Conservation (phyloP, 2,329 filamentous ascomycete species). For the Emmonsia crescens region DNA sequence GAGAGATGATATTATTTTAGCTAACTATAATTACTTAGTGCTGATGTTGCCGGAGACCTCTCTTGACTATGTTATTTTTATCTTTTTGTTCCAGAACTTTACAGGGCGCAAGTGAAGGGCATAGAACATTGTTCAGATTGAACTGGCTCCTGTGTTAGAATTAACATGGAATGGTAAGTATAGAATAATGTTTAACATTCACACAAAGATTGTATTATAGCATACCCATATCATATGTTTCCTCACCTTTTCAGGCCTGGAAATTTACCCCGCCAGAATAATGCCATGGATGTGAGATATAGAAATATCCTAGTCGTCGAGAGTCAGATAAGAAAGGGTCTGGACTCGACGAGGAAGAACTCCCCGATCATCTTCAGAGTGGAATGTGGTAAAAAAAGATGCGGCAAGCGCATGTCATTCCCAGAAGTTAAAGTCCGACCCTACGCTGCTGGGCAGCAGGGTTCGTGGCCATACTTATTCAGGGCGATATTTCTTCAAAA, state of each 20-base stretch:
- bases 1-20: background rate
- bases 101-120: background rate
- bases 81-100: background rate
- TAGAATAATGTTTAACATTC: background rate
- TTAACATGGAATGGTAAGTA: background rate
- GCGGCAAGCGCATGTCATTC: background rate
- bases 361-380: background rate
- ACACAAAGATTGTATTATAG: background rate
- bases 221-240: background rate
- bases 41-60: background rate
- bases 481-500: background rate
- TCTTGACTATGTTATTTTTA: background rate
- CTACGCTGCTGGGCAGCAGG: background rate
- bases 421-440: background rate
- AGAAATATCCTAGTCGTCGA: background rate
- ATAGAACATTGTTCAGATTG: no score
- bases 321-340: background rate
- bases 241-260: background rate
- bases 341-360: background rate
- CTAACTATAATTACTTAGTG: no score
- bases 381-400: background rate
- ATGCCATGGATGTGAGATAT: background rate
- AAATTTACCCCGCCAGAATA: background rate
- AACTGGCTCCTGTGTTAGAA: no score
- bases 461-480: background rate